Evolutionary conservation across 208 protist species (phyloP).

Genomic region (Vickermania spadyakhi): DNA sequence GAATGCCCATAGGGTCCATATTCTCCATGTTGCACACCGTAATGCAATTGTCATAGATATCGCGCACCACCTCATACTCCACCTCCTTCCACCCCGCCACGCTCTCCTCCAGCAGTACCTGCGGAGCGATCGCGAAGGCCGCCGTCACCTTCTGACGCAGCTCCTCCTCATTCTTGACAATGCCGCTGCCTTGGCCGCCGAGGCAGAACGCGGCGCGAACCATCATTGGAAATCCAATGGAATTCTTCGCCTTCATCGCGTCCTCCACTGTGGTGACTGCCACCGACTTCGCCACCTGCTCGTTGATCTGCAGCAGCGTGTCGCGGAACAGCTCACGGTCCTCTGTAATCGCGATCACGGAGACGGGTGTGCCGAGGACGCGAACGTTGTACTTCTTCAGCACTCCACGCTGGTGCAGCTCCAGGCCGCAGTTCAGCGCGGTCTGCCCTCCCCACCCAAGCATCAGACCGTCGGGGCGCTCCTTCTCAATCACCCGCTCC

Average conservation of each 20-base stretch:
- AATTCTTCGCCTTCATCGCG: slow-evolving; percentile 42
- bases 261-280: slow-evolving; percentile 74
- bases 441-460: slow-evolving; percentile 98
- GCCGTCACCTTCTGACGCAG: slow-evolving; percentile 72
- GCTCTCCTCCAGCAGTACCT: slow-evolving; percentile 96
- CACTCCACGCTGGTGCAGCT: slow-evolving; percentile 88
- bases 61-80: slow-evolving; percentile 98
- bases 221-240: slow-evolving; percentile 97
- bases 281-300: slow-evolving; percentile 81
- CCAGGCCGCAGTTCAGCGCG: slow-evolving; percentile 97
- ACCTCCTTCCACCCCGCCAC: slow-evolving; percentile 99
- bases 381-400: slow-evolving; percentile 91
- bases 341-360: slow-evolving; percentile 95
- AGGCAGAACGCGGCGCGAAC: slow-evolving; percentile 97
- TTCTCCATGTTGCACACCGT: slow-evolving; percentile 99
- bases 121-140: slow-evolving; percentile 82
- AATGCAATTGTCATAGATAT: slow-evolving; percentile 98
- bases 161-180: slow-evolving; percentile 86
- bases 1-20: slow-evolving; percentile 97
- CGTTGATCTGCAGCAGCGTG: slow-evolving; percentile 94
- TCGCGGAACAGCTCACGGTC: slow-evolving; percentile 97
- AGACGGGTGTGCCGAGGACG: slow-evolving; percentile 94
- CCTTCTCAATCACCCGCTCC: slow-evolving; percentile 92
- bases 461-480: slow-evolving; percentile 93
- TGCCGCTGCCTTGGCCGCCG: slow-evolving; percentile 97